Evolutionary conservation across 768 basidiomycete genomes (phyloP).

Genomic region (Mycena vulgaris): DNA sequence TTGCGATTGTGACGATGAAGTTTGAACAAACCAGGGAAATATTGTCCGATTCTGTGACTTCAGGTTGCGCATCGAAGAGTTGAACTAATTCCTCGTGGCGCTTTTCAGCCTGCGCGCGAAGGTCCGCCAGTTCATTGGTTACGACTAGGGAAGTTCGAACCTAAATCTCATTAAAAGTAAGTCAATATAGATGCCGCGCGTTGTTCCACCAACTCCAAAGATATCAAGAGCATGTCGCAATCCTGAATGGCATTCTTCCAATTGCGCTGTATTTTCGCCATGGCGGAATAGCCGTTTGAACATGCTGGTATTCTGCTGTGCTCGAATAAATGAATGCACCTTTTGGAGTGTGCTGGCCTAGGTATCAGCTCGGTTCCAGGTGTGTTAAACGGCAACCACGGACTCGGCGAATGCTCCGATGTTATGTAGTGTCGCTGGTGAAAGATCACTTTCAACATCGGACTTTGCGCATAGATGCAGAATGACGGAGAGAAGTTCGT

Average conservation of each 20-base stretch:
- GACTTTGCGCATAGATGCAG: conserved; percentile 7
- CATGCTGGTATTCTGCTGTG: conserved; percentile 19
- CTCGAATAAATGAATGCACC: conserved; percentile 16
- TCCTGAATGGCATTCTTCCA: conserved; percentile 19
- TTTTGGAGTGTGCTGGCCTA: conserved; percentile 31
- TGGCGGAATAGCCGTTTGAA: conserved; percentile 22
- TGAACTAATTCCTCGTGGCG: conserved; percentile 14
- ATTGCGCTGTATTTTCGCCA: conserved; percentile 19
- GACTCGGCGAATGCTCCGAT: conserved; percentile 24
- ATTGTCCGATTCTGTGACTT: conserved; percentile 1
- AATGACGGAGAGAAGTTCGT: conserved; percentile 27
- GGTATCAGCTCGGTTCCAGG: too few relatives aligned
- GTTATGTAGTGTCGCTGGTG: conserved; percentile 15
- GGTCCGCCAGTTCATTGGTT: conserved; percentile 7
- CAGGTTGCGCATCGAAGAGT: neutral
- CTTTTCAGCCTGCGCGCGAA: conserved; percentile 13
- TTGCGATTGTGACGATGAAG: neutral
- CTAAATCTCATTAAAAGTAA: neutral
- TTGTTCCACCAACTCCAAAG: conserved; percentile 20
- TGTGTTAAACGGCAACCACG: neutral
- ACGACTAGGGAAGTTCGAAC: conserved; percentile 6
- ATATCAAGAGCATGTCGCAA: conserved; percentile 20
- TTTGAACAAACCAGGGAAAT: conserved; percentile 13
- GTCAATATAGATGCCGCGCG: neutral
- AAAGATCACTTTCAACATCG: conserved; percentile 1